These are phyloP conservation scores for Stipa capillata DNA, from an alignment of 176 grass and related monocot genomes.

Conservation along the genomic window DNA sequence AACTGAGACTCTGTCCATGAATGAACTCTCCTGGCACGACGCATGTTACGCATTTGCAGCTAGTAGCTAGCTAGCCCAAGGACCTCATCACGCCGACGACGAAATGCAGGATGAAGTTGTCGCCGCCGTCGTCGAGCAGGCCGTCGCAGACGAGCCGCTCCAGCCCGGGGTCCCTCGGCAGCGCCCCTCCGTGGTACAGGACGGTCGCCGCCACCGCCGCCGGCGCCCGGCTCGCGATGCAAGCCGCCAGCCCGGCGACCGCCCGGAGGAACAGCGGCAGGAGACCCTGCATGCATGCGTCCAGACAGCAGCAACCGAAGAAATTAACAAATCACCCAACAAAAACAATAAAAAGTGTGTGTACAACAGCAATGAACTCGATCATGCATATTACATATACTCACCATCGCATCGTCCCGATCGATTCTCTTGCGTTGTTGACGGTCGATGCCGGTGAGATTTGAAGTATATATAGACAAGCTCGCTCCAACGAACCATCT, in stretches of 20 bases:
- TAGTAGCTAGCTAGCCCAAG: slow-evolving; percentile 4
- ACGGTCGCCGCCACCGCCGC: slow-evolving; percentile 51
- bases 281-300: not conserved
- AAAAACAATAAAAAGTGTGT: not conserved
- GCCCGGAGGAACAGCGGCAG: slow-evolving; percentile 44
- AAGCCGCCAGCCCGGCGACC: slow-evolving; percentile 33
- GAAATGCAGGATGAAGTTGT: slow-evolving; percentile 56
- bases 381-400: not conserved
- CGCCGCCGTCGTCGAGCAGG: slow-evolving; percentile 28
- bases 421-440: not conserved
- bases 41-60: too few relatives aligned
- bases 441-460: not conserved
- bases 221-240: slow-evolving; percentile 32
- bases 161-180: slow-evolving; percentile 55
- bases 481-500: not conserved
- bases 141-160: slow-evolving; percentile 60
- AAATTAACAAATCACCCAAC: not conserved
- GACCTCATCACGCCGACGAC: slow-evolving; percentile 50
- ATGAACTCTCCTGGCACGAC: not conserved
- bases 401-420: not conserved
- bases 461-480: not conserved
- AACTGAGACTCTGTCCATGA: too few relatives aligned
- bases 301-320: too few relatives aligned
- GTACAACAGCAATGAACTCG: not conserved
- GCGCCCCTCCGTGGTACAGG: slow-evolving; percentile 56